These are phyloP conservation scores for Setaria italica DNA, from an alignment of 202 grass and related monocot species.

Conservation along the genomic window DNA sequence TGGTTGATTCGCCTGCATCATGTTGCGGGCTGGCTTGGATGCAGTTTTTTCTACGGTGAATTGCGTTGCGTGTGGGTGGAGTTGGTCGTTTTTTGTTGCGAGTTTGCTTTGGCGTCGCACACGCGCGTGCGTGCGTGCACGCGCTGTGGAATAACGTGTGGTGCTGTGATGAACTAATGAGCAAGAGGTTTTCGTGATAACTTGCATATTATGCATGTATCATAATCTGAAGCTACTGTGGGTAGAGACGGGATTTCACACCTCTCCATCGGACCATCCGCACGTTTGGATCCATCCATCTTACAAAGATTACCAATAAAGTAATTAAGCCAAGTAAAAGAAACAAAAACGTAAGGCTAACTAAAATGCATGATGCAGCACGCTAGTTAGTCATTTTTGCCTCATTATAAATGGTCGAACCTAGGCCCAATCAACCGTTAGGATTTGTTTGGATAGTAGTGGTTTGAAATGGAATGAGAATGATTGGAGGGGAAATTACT, in stretches of 20 bases:
- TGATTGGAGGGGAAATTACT: too few species aligned
- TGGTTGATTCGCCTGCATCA: constrained; percentile 22
- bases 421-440: too few species aligned
- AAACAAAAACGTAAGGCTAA: neutral
- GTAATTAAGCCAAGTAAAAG: neutral
- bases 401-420: too few species aligned
- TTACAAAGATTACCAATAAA: neutral
- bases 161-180: neutral
- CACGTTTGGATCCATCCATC: too few species aligned
- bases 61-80: neutral
- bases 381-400: neutral
- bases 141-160: constrained; percentile 38
- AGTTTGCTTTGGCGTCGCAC: neutral
- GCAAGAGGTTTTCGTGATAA: neutral
- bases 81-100: neutral
- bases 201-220: too few species aligned
- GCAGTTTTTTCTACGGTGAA: neutral
- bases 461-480: too few species aligned
- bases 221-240: too few species aligned
- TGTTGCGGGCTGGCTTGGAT: neutral
- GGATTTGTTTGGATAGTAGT: too few species aligned
- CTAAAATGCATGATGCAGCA: neutral
- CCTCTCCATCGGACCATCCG: too few species aligned
- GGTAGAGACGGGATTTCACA: too few species aligned
- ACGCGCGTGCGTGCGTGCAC: neutral